Base-by-base conservation (phyloP, 495 filamentous ascomycete species). In the Xylaria longipes region DNA sequence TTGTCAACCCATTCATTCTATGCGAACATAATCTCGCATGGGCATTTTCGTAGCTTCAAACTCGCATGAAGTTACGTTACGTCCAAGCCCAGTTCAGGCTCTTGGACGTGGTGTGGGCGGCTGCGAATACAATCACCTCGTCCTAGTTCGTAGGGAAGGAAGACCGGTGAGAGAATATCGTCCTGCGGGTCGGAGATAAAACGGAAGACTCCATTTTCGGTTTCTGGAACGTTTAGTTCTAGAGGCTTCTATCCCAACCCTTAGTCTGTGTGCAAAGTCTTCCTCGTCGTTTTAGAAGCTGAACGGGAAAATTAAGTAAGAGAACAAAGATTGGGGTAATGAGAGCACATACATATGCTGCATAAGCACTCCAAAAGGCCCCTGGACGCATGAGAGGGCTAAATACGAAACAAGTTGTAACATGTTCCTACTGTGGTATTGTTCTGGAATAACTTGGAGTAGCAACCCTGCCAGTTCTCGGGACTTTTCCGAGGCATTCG, bases 331-430 rank as follows among this genome's bases (percentile, higher is more conserved):
- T 22, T 37, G 31, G 57, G 20, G 33, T 22, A 11, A 35, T 35
- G 14, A n/a, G 54, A 58, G 29, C 27, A 22, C n/a, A n/a, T n/a
- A n/a, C 27, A 5, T 9, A 60, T 60, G 33, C 17, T 60, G 57
- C 20, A 60, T 60, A 37, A 22, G 57, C 39, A 60, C 57, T 37
- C 57, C 57, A 37, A 35, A 35, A 37, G 22, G 57, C 15, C n/a
- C 33, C 17, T 27, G n/a, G 31, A 60, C 8, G 33, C 33, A 37
- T 60, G 57, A 60, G 57, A 60, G 57, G 57, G 31, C 31, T 60
- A 60, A 22, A 60, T 60, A 60, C 57, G 57, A 60, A 60, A 60
- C 31, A 9, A 11, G 57, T 37, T n/a, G 57, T 37, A 60, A 35
- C 20, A 12, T n/a, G 33, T 60, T 60, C 57, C 31, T 37, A 37